A percentile compares a stretch with the other conserved stretches of the same genome.
These are phyloP conservation scores for Rhodotorula sp. DNA, from an alignment of 1,284 basidiomycete genomes.

Conservation along the genomic window DNA sequence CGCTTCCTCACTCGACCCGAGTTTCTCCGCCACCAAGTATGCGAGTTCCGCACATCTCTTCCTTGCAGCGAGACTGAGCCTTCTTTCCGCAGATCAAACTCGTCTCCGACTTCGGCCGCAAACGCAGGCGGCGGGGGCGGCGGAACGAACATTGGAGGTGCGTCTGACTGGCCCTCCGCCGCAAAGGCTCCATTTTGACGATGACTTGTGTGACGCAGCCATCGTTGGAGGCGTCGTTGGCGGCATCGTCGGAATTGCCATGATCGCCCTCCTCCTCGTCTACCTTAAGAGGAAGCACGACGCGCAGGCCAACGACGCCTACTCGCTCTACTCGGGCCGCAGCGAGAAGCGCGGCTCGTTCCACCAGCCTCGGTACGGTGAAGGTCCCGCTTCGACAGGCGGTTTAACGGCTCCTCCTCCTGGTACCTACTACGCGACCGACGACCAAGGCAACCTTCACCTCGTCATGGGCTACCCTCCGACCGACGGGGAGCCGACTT, in stretches of 20 bases:
- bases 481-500: neutral
- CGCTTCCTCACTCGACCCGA: conserved; percentile 16
- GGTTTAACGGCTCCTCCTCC: conserved; percentile 7
- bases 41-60: neutral
- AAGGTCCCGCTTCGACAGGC: neutral
- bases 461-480: conserved; percentile 14
- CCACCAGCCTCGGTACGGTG: neutral
- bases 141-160: conserved; percentile 13
- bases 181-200: no score
- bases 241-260: conserved; percentile 12
- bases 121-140: neutral
- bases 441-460: conserved; percentile 7
- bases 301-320: conserved; percentile 6
- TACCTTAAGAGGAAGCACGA: conserved; percentile 31
- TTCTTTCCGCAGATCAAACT: neutral
- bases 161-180: no score
- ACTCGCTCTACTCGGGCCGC: conserved; percentile 22
- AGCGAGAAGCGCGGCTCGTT: conserved; percentile 23
- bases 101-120: neutral
- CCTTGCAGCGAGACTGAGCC: neutral
- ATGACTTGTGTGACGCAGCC: neutral
- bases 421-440: conserved; percentile 10
- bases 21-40: conserved; percentile 2
- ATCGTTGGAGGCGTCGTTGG: conserved; percentile 34
- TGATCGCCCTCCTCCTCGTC: conserved; percentile 15